Evolutionary conservation across 257 asterid species (phyloP).

Genomic region (Prunella vulgaris): DNA sequence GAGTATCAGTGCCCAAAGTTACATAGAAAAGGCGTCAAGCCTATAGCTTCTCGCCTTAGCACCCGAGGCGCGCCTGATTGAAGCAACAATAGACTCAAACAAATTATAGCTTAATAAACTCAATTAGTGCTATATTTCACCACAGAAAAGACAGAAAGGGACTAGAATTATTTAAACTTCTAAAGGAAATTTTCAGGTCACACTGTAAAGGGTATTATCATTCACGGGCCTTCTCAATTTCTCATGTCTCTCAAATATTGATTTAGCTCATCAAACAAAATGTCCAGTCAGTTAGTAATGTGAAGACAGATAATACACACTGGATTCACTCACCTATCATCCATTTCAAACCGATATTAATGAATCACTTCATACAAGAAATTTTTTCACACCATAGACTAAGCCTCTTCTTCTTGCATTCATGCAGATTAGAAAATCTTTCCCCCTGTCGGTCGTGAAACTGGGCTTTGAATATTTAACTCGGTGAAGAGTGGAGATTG

Average conservation of each 20-base stretch:
- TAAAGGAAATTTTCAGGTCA: not conserved
- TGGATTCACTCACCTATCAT: not conserved
- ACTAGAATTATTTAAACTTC: not conserved
- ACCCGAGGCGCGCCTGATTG: too few species aligned
- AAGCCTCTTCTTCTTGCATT: not conserved
- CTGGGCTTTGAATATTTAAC: not conserved
- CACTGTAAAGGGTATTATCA: not conserved
- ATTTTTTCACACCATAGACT: not conserved
- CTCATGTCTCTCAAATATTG: too few species aligned
- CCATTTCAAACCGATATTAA: not conserved
- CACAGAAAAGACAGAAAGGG: not conserved
- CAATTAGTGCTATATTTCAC: not conserved
- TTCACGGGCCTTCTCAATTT: not conserved
- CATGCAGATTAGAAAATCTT: not conserved
- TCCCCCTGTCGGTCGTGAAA: not conserved
- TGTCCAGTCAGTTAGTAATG: not conserved
- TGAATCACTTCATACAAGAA: not conserved
- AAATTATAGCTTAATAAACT: not conserved
- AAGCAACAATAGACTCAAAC: not conserved
- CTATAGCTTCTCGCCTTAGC: too few species aligned
- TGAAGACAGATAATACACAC: not conserved
- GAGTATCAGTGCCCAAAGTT: too few species aligned
- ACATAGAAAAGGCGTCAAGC: too few species aligned
- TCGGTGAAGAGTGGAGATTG: too few species aligned
- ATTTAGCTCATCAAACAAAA: not conserved